These are phyloP conservation scores for Smittium culicis DNA, from an alignment of 371 early-diverging fungal genomes.

Conservation along the genomic window DNA sequence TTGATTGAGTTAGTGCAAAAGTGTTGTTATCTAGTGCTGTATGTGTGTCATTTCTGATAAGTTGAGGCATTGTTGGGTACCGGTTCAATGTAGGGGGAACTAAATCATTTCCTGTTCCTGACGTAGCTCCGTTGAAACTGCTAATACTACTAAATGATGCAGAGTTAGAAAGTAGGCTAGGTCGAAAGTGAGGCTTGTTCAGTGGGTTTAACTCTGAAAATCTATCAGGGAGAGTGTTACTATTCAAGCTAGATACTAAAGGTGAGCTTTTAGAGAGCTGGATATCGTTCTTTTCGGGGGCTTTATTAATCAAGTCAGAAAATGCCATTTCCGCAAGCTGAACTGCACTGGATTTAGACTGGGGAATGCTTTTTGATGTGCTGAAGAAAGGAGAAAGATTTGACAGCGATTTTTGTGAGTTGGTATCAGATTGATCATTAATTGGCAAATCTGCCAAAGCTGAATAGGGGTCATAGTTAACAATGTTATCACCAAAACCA, in stretches of 20 bases:
- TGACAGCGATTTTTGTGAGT: not conserved
- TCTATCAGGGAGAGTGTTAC: not conserved
- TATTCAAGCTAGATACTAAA: not conserved
- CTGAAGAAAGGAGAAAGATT: not conserved
- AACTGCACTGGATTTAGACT: not conserved
- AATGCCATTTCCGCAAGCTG: not conserved
- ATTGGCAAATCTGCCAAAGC: conserved; percentile 8
- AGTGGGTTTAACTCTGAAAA: conserved; percentile 3
- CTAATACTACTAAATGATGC: not conserved
- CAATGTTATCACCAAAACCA: not conserved
- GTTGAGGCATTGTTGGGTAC: not conserved
- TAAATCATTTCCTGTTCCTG: too few species aligned
- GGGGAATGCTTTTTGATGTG: not conserved
- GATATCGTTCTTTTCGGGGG: not conserved
- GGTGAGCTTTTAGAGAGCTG: not conserved
- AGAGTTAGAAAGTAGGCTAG: not conserved
- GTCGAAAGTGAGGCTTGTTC: not conserved
- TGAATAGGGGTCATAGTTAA: conserved; percentile 9
- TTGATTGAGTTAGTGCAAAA: too few species aligned
- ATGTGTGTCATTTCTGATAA: too few species aligned
- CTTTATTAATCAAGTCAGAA: not conserved
- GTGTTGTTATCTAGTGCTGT: not conserved
- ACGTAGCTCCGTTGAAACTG: not conserved
- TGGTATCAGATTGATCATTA: not conserved
- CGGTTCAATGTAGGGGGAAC: not conserved